Evolutionary conservation across 208 protist genomes (phyloP).

Genomic region (Endotrypanum monterogeii): DNA sequence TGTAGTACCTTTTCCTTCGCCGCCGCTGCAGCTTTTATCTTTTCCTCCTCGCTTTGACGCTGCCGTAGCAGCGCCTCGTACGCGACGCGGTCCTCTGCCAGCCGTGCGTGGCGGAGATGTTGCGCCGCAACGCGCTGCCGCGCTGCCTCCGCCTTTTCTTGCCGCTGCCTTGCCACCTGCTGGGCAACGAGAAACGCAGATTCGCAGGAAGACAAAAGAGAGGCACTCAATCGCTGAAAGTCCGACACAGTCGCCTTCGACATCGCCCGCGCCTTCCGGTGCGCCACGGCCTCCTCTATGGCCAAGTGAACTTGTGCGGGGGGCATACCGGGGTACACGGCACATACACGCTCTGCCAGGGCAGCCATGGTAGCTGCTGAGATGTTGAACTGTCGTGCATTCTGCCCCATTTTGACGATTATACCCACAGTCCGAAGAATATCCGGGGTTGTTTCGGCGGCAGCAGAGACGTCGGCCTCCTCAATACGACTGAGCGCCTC

Average conservation of each 20-base stretch:
- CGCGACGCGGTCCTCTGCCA: conserved; percentile 31
- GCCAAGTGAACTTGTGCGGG: conserved; percentile 16
- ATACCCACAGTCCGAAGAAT: conserved; percentile 26
- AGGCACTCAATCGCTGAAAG: conserved; percentile 19
- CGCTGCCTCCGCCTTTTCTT: conserved; percentile 28
- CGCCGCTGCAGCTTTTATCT: conserved; percentile 14
- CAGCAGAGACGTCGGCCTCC: background rate
- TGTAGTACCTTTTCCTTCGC: conserved; percentile 33
- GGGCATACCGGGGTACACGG: conserved; percentile 24
- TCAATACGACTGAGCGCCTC: conserved; percentile 6
- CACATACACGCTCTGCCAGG: conserved; percentile 29
- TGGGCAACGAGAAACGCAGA: conserved; percentile 39
- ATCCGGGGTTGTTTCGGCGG: background rate
- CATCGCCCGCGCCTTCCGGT: conserved; percentile 15
- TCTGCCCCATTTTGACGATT: conserved; percentile 44
- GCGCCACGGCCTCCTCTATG: conserved; percentile 25
- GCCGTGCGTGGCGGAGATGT: conserved; percentile 30
- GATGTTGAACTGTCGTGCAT: conserved; percentile 26
- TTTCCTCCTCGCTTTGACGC: conserved; percentile 32
- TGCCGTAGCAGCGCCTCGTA: conserved; percentile 44
- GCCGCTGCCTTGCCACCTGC: conserved; percentile 17
- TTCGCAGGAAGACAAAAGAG: conserved; percentile 34
- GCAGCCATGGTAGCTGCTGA: conserved; percentile 13
- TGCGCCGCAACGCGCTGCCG: conserved; percentile 31
- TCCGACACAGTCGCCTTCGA: conserved; percentile 31